phyloP scores from a whole-genome alignment of 768 basidiomycete species.

The Obba rivulosa region DNA sequence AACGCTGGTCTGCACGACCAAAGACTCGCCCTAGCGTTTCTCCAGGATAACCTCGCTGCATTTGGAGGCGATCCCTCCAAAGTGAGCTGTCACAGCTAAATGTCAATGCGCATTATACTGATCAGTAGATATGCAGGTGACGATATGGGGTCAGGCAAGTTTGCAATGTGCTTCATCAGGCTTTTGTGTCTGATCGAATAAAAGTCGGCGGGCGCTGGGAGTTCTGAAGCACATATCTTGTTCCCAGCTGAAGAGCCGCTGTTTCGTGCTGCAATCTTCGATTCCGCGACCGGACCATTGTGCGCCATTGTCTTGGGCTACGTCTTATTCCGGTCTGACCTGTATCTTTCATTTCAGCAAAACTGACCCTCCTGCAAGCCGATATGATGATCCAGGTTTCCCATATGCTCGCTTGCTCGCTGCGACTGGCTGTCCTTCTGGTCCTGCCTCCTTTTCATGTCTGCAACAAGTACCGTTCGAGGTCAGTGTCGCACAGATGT shows the following conservation, averaged over 20 bases:
- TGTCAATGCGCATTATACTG: neutral
- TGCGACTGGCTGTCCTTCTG: slow-evolving; percentile 13
- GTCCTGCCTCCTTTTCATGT: slow-evolving; percentile 15
- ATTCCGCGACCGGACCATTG: neutral
- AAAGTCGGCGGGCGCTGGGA: neutral
- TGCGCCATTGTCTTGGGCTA: neutral
- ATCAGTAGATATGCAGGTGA: neutral
- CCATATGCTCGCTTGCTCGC: slow-evolving; percentile 12
- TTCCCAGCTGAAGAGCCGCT: neutral
- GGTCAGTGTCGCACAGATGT: neutral
- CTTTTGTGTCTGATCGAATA: neutral
- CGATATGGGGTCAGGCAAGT: neutral
- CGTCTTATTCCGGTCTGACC: too few species aligned
- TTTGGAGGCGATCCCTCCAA: neutral
- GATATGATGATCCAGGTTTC: slow-evolving; percentile 19
- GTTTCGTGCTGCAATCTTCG: neutral
- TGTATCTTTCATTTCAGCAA: neutral
- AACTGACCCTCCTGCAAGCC: slow-evolving; percentile 11
- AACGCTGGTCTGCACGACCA: neutral
- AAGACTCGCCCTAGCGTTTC: neutral
- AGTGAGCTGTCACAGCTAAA: neutral
- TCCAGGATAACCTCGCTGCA: neutral
- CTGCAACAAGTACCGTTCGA: slow-evolving; percentile 11
- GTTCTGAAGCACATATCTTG: neutral
- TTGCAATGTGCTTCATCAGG: neutral